Evolutionary conservation across 192 early-diverging fungal genomes (phyloP), one percentile per base, ranked within the genome.

Genomic region (Mortierella antarctica): DNA sequence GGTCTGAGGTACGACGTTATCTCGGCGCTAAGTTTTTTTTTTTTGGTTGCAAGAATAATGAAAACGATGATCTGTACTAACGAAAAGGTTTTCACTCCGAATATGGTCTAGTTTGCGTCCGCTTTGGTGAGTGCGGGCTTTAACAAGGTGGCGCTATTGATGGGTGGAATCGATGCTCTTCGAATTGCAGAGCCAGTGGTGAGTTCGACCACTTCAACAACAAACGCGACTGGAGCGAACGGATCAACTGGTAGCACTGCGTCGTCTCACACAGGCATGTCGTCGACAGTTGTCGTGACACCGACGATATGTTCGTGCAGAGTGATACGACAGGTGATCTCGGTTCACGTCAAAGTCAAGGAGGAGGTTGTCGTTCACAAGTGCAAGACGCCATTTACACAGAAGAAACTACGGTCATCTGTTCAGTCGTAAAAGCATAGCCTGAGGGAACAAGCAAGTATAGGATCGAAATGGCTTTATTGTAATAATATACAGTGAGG

Each of bases 151-250:
- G 84, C 85, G 4, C 67, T 85, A 7, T 64, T 90, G 47, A 83
- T 86, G 54, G 89, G 89, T 12, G 86, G 89, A 0, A 83, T 90
- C 12, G 82, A 83, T 41, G 87, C 86, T 13, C 63, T 90, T 17
- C 73, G 80, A 17, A 67, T 72, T 39, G 7, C 65, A 4, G 77
- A 72, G 11, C 13, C n/a, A 0, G 21, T n/a, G 21, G 7, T 42
- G 54, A 23, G 44, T 21, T 67, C 52, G 7, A 64, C 18, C 41
- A 15, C 59, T 6, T 12, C 65, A 56, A 39, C 39, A 31, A 4
- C 14, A 4, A 63, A 6, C 21, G 42, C 42, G 1, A 15, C 49
- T 20, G 42, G 20, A 14, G 42, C 72, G 5, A 48, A 23, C 17
- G 17, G 21, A 5, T 51, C 10, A 39, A 57, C 46, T 50, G 17